A percentile compares a stretch with the other conserved stretches of the same genome.
phyloP scores from a whole-genome alignment of 768 basidiomycete genomes.

The Clitopilus passeckerianus region DNA sequence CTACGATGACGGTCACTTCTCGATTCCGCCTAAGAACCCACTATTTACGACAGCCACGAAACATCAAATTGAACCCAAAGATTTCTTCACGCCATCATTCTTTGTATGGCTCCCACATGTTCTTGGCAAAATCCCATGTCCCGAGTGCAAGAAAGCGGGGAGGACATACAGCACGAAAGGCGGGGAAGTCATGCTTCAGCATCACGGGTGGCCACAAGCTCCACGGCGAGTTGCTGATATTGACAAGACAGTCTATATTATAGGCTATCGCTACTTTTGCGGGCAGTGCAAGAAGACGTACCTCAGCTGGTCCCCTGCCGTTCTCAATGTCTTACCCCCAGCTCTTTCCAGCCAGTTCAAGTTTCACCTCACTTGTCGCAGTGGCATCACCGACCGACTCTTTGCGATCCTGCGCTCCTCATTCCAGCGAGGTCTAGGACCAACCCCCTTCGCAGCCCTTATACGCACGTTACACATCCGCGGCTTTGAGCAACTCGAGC shows the following conservation, averaged over 20 bases:
- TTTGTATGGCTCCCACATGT: constrained; percentile 12
- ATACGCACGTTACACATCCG: constrained; percentile 13
- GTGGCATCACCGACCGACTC: constrained; percentile 12
- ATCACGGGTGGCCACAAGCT: constrained; percentile 3
- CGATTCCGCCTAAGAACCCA: neutral
- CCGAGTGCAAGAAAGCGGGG: constrained; percentile 3
- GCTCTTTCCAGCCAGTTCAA: constrained; percentile 12
- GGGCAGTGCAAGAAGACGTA: constrained; percentile 4
- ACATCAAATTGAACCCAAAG: constrained; percentile 6
- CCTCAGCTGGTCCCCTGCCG: constrained; percentile 5
- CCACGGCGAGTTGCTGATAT: constrained; percentile 10
- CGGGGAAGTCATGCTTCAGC: constrained; percentile 2
- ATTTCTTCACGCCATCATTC: constrained; percentile 5
- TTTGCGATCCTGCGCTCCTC: constrained; percentile 13
- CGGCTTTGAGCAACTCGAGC: constrained; percentile 12
- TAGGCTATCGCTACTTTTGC: constrained; percentile 11
- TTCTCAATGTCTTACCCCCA: constrained; percentile 1
- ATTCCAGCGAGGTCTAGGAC: constrained; percentile 17
- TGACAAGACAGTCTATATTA: constrained; percentile 9
- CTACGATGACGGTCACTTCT: neutral
- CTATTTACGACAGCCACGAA: neutral
- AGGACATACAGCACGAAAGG: neutral
- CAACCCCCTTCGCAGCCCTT: constrained; percentile 18
- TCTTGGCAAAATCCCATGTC: constrained; percentile 7
- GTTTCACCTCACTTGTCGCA: constrained; percentile 12